A percentile compares a stretch with the other conserved stretches of the same genome.
phyloP scores from a whole-genome alignment of 2,329 filamentous ascomycete species.

The Ascosphaera pollenicola region DNA sequence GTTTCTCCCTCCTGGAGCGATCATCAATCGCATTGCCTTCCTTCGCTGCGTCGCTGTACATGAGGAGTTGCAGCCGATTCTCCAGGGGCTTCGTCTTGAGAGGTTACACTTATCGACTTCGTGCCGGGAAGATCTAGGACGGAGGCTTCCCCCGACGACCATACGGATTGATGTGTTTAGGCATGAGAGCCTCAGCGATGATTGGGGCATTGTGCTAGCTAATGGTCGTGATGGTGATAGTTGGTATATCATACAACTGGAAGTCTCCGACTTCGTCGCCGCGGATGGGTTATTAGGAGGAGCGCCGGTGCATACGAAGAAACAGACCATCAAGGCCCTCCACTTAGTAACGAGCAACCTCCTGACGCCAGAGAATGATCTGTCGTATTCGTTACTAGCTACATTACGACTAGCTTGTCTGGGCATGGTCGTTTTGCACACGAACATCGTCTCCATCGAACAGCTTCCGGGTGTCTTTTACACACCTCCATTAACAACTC shows the following conservation, averaged over 20 bases:
- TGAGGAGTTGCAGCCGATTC: conserved; percentile 17
- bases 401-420: conserved; percentile 15
- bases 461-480: conserved; percentile 9
- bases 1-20: conserved; percentile 20
- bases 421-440: conserved; percentile 16
- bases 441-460: conserved; percentile 15
- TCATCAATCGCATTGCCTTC: conserved; percentile 16
- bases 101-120: conserved; percentile 14
- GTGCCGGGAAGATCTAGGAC: conserved; percentile 25
- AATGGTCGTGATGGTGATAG: conserved; percentile 50
- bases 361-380: conserved; percentile 12
- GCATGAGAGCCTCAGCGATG: conserved; percentile 39
- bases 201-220: conserved; percentile 52
- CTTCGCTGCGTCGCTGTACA: conserved; percentile 18
- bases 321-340: neutral
- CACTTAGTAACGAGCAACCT: conserved; percentile 8
- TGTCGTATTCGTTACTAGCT: conserved; percentile 12
- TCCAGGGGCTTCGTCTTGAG: conserved; percentile 17
- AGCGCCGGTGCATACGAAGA: neutral
- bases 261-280: conserved; percentile 6
- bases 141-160: conserved; percentile 40
- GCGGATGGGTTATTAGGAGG: conserved; percentile 2
- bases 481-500: conserved; percentile 5
- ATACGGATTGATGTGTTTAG: conserved; percentile 48
- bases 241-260: conserved; percentile 46